Conservation (phyloP, 192 early-diverging fungal species). For the Rhizophagus sp. region DNA sequence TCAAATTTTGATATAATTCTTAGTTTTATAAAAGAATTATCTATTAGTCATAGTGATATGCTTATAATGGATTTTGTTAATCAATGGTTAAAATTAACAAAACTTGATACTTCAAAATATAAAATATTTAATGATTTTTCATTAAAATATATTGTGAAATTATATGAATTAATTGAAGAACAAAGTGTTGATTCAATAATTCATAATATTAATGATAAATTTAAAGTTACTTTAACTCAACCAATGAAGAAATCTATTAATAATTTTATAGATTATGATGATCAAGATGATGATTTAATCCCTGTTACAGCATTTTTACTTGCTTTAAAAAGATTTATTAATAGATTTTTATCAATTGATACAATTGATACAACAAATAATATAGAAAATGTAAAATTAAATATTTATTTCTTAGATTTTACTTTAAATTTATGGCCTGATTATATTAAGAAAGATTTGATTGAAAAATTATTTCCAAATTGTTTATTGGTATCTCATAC, state of each 20-base stretch:
- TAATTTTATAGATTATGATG: neutral
- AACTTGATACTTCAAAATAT: too few relatives aligned
- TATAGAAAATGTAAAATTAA: neutral
- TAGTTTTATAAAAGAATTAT: constrained; percentile 25
- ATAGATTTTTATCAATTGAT: constrained; percentile 2
- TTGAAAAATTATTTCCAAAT: neutral
- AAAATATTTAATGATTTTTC: constrained; percentile 4
- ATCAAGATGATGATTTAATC: neutral
- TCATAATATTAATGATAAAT: neutral
- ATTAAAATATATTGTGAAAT: constrained; percentile 18
- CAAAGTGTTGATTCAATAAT: constrained; percentile 11
- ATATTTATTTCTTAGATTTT: too few relatives aligned
- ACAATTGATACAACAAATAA: neutral
- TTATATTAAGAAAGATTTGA: neutral
- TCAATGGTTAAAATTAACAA: constrained; percentile 24
- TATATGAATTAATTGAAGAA: constrained; percentile 31
- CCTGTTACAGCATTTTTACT: constrained; percentile 15
- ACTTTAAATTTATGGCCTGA: neutral
- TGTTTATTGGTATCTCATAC: neutral
- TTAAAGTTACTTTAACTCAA: neutral
- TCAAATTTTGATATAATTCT: constrained; percentile 18
- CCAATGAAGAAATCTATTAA: neutral
- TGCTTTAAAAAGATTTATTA: constrained; percentile 28
- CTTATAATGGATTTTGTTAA: constrained; percentile 18
- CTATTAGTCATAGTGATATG: neutral